Base-by-base conservation (phyloP, 805 yeast genomes). In the Candida ponderosae region DNA sequence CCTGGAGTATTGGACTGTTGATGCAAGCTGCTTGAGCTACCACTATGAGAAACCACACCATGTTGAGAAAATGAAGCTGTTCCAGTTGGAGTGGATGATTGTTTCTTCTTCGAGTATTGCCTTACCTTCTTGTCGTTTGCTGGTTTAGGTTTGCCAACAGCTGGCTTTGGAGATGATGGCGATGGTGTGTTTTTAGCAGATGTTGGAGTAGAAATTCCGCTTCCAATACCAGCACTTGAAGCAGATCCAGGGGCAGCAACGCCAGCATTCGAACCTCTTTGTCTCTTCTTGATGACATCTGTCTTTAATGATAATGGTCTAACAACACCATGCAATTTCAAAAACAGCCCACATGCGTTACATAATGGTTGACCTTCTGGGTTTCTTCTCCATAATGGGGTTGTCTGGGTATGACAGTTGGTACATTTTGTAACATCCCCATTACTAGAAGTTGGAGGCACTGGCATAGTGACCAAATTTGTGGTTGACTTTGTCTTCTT, bases 341-440 rank as follows among this genome's bases (percentile, higher is more conserved):
- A 71, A 50, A 90, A 90, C 42, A 90, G 65, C 0, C 97, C 98
- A 65, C 98, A 90, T 0, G 98, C 97, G 59, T 90, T 90, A 63
- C 97, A 90, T 41, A 90, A 65, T 0, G 96, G 94, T 51, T 85
- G 81, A 2, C 97, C 97, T 41, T 84, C 85, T 0, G 95, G 88
- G 50, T 87, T 86, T 35, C 97, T 70, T 48, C 98, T 68, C 98
- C 98, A 90, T 15, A 90, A 60, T 1, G 98, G 98, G 0, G 98
- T 90, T 15, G 94, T 88, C 44, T 73, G 77, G 0, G 98, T 90
- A 51, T 82, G 80, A 60, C 98, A 90, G 60, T 90, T 90, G 15
- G 90, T 79, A 60, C 97, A 90, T 33, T 55, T 43, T 3, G 54
- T 53, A 33, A 24, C 28, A 13, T 24, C 28, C 11, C 28, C 28